These are phyloP conservation scores for Eimeria acervulina DNA, from an alignment of 169 alveolate species.

Conservation along the genomic window DNA sequence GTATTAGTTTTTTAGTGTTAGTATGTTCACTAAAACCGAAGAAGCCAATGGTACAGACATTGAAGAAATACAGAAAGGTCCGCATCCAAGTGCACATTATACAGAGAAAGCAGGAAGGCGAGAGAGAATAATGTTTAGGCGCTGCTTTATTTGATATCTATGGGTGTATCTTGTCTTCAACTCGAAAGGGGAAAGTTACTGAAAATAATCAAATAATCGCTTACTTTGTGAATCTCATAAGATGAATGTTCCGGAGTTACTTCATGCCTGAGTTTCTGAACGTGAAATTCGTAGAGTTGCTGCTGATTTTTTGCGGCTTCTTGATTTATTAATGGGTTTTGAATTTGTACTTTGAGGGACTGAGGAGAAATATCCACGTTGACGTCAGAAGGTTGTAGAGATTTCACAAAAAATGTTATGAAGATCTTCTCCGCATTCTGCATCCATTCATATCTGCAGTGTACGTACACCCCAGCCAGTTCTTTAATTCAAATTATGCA, in stretches of 20 bases:
- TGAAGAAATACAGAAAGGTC: not conserved
- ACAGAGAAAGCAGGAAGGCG: not conserved
- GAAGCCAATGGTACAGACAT: not conserved
- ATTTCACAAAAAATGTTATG: slow-evolving; percentile 74
- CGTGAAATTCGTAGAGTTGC: not conserved
- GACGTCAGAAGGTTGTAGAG: slow-evolving; percentile 29
- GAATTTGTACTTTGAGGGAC: not conserved
- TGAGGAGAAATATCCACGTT: not conserved
- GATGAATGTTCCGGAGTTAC: slow-evolving; percentile 22
- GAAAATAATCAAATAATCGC: not conserved
- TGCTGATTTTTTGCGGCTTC: not conserved
- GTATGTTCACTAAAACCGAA: too few relatives aligned
- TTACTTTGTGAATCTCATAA: slow-evolving; percentile 49
- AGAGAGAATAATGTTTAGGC: not conserved
- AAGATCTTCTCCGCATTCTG: slow-evolving; percentile 65
- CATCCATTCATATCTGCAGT: slow-evolving; percentile 80
- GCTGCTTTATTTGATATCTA: too few relatives aligned
- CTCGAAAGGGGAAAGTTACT: not conserved
- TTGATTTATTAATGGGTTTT: not conserved
- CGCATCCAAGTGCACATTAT: too few relatives aligned
- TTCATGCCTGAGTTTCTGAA: slow-evolving; percentile 44
- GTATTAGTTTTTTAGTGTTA: too few relatives aligned
- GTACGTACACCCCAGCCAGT: slow-evolving; percentile 2
- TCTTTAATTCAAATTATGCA: not conserved
- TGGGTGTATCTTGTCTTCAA: too few relatives aligned